Evolutionary conservation across 768 basidiomycete species (phyloP).

Genomic region (Gelatoporia subvermispora): DNA sequence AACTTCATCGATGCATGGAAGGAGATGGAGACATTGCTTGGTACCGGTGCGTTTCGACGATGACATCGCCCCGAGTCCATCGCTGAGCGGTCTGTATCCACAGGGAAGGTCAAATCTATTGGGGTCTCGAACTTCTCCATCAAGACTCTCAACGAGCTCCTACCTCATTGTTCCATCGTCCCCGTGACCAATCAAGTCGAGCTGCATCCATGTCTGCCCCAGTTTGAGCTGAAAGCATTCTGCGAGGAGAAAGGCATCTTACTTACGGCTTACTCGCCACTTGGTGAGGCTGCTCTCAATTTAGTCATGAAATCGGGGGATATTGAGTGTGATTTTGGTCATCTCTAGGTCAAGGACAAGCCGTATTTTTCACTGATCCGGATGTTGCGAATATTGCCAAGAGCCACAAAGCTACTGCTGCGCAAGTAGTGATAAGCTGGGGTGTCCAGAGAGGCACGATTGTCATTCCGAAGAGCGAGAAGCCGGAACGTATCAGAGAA

Average conservation of each 20-base stretch:
- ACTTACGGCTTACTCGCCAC: slow-evolving; percentile 62
- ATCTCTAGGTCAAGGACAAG: slow-evolving; percentile 23
- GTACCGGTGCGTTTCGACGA: slow-evolving; percentile 17
- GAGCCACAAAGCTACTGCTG: slow-evolving; percentile 37
- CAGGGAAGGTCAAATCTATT: slow-evolving; percentile 29
- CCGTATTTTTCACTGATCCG: slow-evolving; percentile 39
- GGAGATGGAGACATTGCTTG: slow-evolving; percentile 30
- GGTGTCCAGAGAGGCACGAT: slow-evolving; percentile 38
- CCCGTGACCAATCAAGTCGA: slow-evolving; percentile 69
- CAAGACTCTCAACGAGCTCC: slow-evolving; percentile 35
- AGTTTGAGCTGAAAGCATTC: slow-evolving; percentile 50
- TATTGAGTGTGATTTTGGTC: slow-evolving; percentile 38
- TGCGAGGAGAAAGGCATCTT: slow-evolving; percentile 55
- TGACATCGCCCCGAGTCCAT: slow-evolving; percentile 2
- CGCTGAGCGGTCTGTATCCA: slow-evolving; percentile 6
- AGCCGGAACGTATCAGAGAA: slow-evolving; percentile 40
- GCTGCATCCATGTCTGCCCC: slow-evolving; percentile 67
- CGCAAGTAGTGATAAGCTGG: slow-evolving; percentile 50
- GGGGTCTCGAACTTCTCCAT: slow-evolving; percentile 42
- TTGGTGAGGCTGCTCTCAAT: too few relatives aligned
- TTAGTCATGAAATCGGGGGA: slow-evolving; percentile 18
- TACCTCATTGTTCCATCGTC: slow-evolving; percentile 44
- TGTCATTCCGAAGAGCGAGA: slow-evolving; percentile 41
- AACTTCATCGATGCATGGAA: slow-evolving; percentile 31
- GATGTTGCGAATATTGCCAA: slow-evolving; percentile 35